Percentiles rank a stretch among this genome's conserved stretches.
phyloP scores from a whole-genome alignment of 23 red algal species.

The Gracilaria domingensis region DNA sequence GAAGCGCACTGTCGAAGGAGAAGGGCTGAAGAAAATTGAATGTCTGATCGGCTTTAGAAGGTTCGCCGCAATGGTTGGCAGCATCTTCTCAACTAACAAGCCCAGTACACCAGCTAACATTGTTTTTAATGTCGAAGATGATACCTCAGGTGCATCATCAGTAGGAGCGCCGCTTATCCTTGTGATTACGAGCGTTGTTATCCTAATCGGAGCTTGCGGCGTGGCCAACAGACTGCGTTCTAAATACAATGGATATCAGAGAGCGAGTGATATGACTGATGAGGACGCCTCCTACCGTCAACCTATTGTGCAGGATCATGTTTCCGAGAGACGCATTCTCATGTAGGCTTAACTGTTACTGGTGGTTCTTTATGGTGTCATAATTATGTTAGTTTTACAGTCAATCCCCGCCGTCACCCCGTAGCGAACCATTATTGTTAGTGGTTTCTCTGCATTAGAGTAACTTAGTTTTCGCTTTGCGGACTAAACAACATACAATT shows the following conservation, averaged over 20 bases:
- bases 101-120: not conserved
- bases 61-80: conserved; percentile 4
- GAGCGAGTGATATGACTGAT: not conserved
- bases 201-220: conserved; percentile 17
- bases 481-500: not conserved
- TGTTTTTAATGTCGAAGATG: conserved; percentile 4
- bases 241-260: conserved; percentile 33
- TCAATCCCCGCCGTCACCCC: not conserved
- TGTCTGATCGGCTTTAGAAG: conserved; percentile 46
- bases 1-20: conserved; percentile 33
- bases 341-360: conserved; percentile 7
- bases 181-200: not conserved
- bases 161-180: not conserved
- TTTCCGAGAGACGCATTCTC: conserved; percentile 50
- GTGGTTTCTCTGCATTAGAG: not conserved
- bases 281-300: conserved; percentile 5
- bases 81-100: conserved; percentile 9
- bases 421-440: not conserved
- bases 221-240: not conserved
- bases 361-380: not conserved
- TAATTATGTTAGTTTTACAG: not conserved
- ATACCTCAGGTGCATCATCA: not conserved
- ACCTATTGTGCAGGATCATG: conserved; percentile 10
- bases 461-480: no score
- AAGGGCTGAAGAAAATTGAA: conserved; percentile 22